phyloP scores from a whole-genome alignment of 1,139 yeast species.

The Pneumocystis oryctolagi region DNA sequence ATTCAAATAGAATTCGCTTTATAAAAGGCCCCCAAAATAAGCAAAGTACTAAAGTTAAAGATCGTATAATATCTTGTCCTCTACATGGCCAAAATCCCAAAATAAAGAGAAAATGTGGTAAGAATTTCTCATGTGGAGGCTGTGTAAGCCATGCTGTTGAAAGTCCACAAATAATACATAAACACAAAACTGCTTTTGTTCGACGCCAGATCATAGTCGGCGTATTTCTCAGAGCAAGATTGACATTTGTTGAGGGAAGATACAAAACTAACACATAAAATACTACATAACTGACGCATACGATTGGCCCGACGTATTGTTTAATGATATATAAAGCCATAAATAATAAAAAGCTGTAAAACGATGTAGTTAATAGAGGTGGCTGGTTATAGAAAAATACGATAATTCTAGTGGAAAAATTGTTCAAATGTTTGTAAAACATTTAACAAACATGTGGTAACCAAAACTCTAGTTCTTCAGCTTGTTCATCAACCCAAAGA shows the following conservation, averaged over 20 bases:
- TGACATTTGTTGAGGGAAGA: neutral
- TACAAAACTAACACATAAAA: neutral
- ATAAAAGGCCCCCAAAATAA: neutral
- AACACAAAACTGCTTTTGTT: neutral
- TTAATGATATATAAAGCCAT: neutral
- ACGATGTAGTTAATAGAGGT: constrained; percentile 6
- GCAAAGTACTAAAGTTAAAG: neutral
- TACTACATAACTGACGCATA: neutral
- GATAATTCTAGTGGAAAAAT: neutral
- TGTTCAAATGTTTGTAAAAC: constrained; percentile 17
- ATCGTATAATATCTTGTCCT: neutral
- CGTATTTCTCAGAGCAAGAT: neutral
- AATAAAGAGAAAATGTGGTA: neutral
- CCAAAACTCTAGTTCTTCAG: constrained; percentile 50
- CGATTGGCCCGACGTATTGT: neutral
- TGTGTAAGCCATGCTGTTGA: neutral
- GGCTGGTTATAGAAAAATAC: constrained; percentile 9
- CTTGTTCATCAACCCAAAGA: constrained; percentile 66
- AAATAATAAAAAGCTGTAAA: neutral
- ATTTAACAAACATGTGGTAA: constrained; percentile 26
- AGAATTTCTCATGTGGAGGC: neutral
- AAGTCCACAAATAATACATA: neutral
- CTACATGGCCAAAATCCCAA: neutral
- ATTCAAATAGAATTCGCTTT: neutral
- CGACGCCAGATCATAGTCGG: neutral